A percentile compares a stretch with the other conserved stretches of the same genome.
These are phyloP conservation scores for Saturnispora besseyi DNA, from an alignment of 805 yeast genomes.

Conservation along the genomic window DNA sequence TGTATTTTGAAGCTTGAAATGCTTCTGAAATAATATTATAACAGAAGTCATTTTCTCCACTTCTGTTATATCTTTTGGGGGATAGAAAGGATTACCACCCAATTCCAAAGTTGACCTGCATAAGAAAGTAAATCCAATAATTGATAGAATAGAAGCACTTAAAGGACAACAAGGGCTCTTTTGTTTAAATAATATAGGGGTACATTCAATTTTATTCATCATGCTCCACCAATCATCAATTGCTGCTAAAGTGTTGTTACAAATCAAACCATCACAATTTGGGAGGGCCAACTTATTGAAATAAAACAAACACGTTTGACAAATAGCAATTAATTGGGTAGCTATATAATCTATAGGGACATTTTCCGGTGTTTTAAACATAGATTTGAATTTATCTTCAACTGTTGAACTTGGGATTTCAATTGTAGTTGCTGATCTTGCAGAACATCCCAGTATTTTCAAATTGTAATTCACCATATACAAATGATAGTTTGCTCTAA, in stretches of 20 bases:
- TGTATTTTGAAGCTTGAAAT: slow-evolving; percentile 10
- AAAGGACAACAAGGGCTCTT: slow-evolving; percentile 15
- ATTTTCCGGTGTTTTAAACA: slow-evolving; percentile 49
- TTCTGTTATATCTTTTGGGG: slow-evolving; percentile 79
- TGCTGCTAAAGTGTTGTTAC: slow-evolving; percentile 68
- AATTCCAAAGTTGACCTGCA: slow-evolving; percentile 57
- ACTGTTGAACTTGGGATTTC: slow-evolving; percentile 68
- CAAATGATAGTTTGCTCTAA: slow-evolving; percentile 35
- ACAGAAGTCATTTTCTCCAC: slow-evolving; percentile 58
- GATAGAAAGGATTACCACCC: slow-evolving; percentile 38
- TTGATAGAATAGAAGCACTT: slow-evolving; percentile 58
- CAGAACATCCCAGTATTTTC: slow-evolving; percentile 71
- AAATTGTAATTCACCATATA: slow-evolving; percentile 72
- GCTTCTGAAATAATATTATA: slow-evolving; percentile 68
- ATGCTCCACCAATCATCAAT: slow-evolving; percentile 74
- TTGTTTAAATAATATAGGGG: slow-evolving; percentile 16
- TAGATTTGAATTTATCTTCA: slow-evolving; percentile 70
- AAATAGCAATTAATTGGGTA: slow-evolving; percentile 58
- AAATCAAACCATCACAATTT: slow-evolving; percentile 77
- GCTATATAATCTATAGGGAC: slow-evolving; percentile 60
- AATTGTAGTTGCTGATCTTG: slow-evolving; percentile 69
- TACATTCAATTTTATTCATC: slow-evolving; percentile 26
- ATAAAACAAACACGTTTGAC: slow-evolving; percentile 72
- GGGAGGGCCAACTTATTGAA: slow-evolving; percentile 61
- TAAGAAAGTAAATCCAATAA: slow-evolving; percentile 68